phyloP scores from a whole-genome alignment of 2,329 filamentous ascomycete genomes.

The Parastagonospora nodorum region DNA sequence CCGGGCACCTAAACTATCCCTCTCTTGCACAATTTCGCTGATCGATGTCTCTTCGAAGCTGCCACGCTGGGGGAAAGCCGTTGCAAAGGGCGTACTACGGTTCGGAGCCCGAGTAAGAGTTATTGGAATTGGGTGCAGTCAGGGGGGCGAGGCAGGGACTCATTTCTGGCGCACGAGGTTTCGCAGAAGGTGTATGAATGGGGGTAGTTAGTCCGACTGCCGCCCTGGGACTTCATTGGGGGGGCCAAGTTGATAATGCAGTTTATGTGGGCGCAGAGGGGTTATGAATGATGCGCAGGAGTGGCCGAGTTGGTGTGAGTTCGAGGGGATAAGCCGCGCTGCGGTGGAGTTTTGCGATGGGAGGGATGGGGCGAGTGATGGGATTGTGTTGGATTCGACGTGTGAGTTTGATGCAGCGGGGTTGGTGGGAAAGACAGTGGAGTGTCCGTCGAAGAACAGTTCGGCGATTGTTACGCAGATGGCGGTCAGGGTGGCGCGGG shows the following conservation, averaged over 20 bases:
- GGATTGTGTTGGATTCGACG: slow-evolving; percentile 24
- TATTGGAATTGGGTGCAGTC: slow-evolving; percentile 39
- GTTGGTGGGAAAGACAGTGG: slow-evolving; percentile 16
- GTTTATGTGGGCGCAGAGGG: slow-evolving; percentile 26
- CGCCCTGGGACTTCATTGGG: slow-evolving; percentile 31
- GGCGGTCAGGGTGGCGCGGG: slow-evolving; percentile 13
- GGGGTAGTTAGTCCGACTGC: too few relatives aligned
- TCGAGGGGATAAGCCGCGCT: slow-evolving; percentile 20
- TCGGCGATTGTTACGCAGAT: slow-evolving; percentile 7
- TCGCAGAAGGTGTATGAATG: too few relatives aligned
- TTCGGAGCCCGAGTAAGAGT: slow-evolving; percentile 25
- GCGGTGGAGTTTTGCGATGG: slow-evolving; percentile 27
- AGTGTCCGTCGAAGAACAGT: slow-evolving; percentile 5
- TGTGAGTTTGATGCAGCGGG: slow-evolving; percentile 28
- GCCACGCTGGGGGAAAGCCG: slow-evolving; percentile 32
- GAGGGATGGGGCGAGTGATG: slow-evolving; percentile 40
- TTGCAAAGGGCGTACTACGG: slow-evolving; percentile 36
- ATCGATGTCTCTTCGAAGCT: slow-evolving; percentile 36
- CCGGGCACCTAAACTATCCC: slow-evolving; percentile 26
- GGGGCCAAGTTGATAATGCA: slow-evolving; percentile 19
- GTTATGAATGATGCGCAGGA: slow-evolving; percentile 30
- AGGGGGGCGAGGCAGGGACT: slow-evolving; percentile 33
- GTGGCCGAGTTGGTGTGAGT: slow-evolving; percentile 23
- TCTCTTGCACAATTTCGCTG: slow-evolving; percentile 40
- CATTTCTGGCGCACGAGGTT: too few relatives aligned